Evolutionary conservation across 345 rosid species (phyloP), one percentile per base, ranked within the genome.

Genomic region (Mallotus nudiflorus): DNA sequence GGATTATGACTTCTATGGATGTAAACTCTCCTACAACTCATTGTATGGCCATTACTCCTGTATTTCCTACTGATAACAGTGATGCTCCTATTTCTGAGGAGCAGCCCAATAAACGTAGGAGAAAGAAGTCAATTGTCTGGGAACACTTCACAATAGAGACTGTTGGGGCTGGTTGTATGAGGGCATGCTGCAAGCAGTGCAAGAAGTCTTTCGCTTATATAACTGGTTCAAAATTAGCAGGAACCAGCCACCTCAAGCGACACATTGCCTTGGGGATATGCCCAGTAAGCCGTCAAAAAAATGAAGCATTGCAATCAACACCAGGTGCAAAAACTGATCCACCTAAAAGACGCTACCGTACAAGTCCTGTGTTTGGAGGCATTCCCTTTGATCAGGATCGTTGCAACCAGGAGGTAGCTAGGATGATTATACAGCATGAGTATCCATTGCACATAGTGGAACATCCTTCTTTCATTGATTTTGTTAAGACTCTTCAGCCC

Each of bases 201-300:
- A 88, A 91, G 75, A 86, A 85, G 79, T 86, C 90, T 0, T 94
- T 94, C 85, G 95, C 97, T 49, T 91, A 94, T 74, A 91, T 88
- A 14, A 88, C 87, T 48, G 96, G 96, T 80, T 78, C 91, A 49
- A 94, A 94, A 82, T 66, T 91, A 39, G 97, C 98, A 0, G 98
- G 97, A 24, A 94, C 98, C 2, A 94, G 98, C 82, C 97, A 94
- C 86, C 97, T 94, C 54, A 94, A 91, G 80, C 88, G 98, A 69
- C 98, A 94, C 67, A 88, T 94, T 80, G 84, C 89, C 56, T 60
- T 85, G 80, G 97, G 97, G n/a, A 91, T 87, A 65, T 94, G 98
- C 68, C 97, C 91, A 0, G 92, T 82, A 52, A 84, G 81, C 76
- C 87, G 88, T 63, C 88, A 87, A 63, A 75, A 48, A 40, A 75